Percentiles rank a stretch among this genome's conserved stretches.
phyloP scores from a whole-genome alignment of 2,329 filamentous ascomycete species.

The Pseudocercospora eumusae region DNA sequence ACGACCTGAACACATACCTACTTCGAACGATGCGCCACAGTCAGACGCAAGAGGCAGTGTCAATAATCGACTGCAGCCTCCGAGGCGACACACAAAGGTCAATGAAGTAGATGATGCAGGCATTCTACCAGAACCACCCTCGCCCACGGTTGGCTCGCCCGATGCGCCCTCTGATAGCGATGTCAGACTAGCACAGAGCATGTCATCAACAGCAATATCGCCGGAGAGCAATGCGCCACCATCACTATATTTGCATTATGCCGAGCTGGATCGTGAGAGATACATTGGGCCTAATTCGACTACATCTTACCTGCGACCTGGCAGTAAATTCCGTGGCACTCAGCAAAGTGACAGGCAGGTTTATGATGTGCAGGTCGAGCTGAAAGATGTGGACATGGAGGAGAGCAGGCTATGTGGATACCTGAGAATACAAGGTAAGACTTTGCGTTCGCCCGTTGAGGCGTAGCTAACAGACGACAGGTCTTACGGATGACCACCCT shows the following conservation, averaged over 20 bases:
- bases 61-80: slow-evolving; percentile 16
- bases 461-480: slow-evolving; percentile 49
- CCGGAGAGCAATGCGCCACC: slow-evolving; percentile 19
- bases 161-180: slow-evolving; percentile 36
- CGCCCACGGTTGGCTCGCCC: slow-evolving; percentile 30
- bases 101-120: slow-evolving; percentile 46
- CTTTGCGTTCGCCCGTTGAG: not conserved
- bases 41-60: slow-evolving; percentile 33
- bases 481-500: slow-evolving; percentile 90
- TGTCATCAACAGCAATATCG: slow-evolving; percentile 34
- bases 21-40: slow-evolving; percentile 24
- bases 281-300: slow-evolving; percentile 72
- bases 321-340: slow-evolving; percentile 84
- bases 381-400: slow-evolving; percentile 92
- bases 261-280: slow-evolving; percentile 31
- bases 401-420: slow-evolving; percentile 96
- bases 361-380: slow-evolving; percentile 95
- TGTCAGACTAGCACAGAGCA: slow-evolving; percentile 33
- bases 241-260: slow-evolving; percentile 34
- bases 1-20: slow-evolving; percentile 33
- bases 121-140: slow-evolving; percentile 32
- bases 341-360: slow-evolving; percentile 91
- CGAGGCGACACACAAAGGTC: slow-evolving; percentile 40
- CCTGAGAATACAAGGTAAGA: slow-evolving; percentile 84
- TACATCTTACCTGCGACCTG: slow-evolving; percentile 81